phyloP scores from a whole-genome alignment of 2,329 filamentous ascomycete species.

The Colletotrichum higginsianum region DNA sequence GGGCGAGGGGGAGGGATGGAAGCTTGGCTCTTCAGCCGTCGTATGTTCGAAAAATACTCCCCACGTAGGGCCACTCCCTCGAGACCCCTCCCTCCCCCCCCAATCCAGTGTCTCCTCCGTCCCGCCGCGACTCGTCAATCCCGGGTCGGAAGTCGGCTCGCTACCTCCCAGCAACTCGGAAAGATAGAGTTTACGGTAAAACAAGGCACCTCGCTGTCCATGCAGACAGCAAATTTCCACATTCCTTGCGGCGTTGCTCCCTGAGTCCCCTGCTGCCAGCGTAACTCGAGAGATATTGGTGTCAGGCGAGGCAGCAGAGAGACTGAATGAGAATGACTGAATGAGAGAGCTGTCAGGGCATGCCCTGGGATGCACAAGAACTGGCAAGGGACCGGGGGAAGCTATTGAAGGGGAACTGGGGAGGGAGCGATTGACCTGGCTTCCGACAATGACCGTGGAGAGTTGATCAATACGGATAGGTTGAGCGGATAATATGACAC shows the following conservation, averaged over 20 bases:
- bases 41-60: not conserved
- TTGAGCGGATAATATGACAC: constrained; percentile 13
- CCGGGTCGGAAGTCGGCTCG: constrained; percentile 41
- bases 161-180: constrained; percentile 30
- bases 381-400: constrained; percentile 12
- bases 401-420: not conserved
- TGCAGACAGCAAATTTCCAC: constrained; percentile 39
- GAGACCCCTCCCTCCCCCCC: not conserved
- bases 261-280: not conserved
- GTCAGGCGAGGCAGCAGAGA: not conserved
- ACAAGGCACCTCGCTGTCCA: constrained; percentile 39
- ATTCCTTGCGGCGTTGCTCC: constrained; percentile 13
- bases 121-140: constrained; percentile 34
- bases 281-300: constrained; percentile 20
- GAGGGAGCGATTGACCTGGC: not conserved
- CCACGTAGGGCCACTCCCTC: constrained; percentile 30
- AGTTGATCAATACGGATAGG: not conserved
- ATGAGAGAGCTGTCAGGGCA: constrained; percentile 5
- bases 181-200: constrained; percentile 41
- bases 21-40: constrained; percentile 22
- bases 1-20: constrained; percentile 32
- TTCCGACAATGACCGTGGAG: constrained; percentile 1
- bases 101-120: constrained; percentile 17
- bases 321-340: not conserved
- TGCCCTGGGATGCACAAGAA: constrained; percentile 11